Conservation (phyloP, 2,329 filamentous ascomycete species). For the Pyrenochaeta sp. region DNA sequence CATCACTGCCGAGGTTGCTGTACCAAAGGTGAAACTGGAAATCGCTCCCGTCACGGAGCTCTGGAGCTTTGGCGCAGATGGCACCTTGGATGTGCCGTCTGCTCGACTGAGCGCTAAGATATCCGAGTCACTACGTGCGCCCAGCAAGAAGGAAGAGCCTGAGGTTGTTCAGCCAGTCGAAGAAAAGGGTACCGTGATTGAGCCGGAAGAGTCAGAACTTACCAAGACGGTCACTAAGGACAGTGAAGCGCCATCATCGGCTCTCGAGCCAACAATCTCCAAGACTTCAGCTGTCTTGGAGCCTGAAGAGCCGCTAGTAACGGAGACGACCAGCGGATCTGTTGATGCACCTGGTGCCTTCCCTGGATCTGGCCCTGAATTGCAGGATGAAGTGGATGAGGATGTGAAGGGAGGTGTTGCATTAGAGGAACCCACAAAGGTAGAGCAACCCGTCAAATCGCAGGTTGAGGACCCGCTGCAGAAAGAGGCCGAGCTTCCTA, state of each 20-base stretch:
- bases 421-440: no score
- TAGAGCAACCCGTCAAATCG: no score
- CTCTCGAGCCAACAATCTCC: slow-evolving; percentile 4
- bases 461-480: slow-evolving; percentile 4
- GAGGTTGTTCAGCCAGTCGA: slow-evolving; percentile 7
- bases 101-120: slow-evolving; percentile 38
- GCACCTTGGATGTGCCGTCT: slow-evolving; percentile 42
- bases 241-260: slow-evolving; percentile 9
- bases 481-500: slow-evolving; percentile 7
- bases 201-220: slow-evolving; percentile 14
- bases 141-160: slow-evolving; percentile 10
- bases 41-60: slow-evolving; percentile 40
- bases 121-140: slow-evolving; percentile 22
- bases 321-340: slow-evolving; percentile 16
- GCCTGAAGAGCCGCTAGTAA: slow-evolving; percentile 19
- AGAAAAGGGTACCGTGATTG: slow-evolving; percentile 9
- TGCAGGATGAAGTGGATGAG: slow-evolving; percentile 7
- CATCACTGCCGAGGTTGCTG: slow-evolving; percentile 48
- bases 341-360: slow-evolving; percentile 30
- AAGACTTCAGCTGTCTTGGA: not conserved
- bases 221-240: slow-evolving; percentile 12
- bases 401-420: slow-evolving; percentile 3
- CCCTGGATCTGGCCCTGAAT: slow-evolving; percentile 16
- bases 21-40: slow-evolving; percentile 29
- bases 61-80: slow-evolving; percentile 46